A percentile compares a stretch with the other conserved stretches of the same genome.
phyloP scores from a whole-genome alignment of 768 basidiomycete genomes.

The Agrocybe pediades region DNA sequence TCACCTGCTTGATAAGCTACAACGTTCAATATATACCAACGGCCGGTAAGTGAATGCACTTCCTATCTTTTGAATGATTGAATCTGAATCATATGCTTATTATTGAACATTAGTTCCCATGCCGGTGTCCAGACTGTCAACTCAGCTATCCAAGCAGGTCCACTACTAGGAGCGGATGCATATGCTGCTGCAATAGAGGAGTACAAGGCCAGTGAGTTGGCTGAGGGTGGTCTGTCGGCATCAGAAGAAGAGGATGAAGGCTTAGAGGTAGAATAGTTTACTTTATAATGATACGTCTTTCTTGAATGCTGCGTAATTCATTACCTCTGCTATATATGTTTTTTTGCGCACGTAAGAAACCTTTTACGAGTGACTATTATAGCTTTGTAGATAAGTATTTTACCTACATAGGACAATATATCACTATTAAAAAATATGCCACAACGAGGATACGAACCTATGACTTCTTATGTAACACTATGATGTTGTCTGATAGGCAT shows the following conservation, averaged over 20 bases:
- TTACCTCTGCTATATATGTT: background rate
- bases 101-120: background rate
- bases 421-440: background rate
- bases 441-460: background rate
- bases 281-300: background rate
- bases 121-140: background rate
- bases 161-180: background rate
- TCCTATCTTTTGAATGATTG: background rate
- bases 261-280: background rate
- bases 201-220: slow-evolving; percentile 1
- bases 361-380: background rate
- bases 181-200: slow-evolving; percentile 1
- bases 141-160: background rate
- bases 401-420: slow-evolving; percentile 1
- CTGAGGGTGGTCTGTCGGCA: no score
- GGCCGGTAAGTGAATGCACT: slow-evolving; percentile 1
- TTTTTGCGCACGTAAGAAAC: no score
- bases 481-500: background rate
- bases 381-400: background rate
- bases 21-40: background rate
- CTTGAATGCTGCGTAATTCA: no score
- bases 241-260: slow-evolving; percentile 1
- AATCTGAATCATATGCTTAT: background rate
- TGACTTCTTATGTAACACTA: background rate
- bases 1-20: slow-evolving; percentile 1